These are phyloP conservation scores for Hypericum perforatum DNA, from an alignment of 345 rosid genomes.

Conservation along the genomic window DNA sequence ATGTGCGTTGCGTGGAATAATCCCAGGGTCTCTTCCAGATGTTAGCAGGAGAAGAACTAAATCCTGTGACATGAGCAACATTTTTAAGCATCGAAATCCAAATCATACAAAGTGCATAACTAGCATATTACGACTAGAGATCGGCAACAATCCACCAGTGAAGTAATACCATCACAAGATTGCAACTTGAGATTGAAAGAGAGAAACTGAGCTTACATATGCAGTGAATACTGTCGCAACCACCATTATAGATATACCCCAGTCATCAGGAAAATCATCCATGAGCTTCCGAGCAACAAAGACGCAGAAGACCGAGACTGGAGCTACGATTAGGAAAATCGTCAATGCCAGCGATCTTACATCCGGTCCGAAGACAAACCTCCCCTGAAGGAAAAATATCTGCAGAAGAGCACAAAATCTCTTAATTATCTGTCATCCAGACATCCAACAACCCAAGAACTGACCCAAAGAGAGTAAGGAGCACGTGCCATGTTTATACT, in stretches of 20 bases:
- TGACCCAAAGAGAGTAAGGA: too few relatives aligned
- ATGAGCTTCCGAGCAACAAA: slow-evolving; percentile 5
- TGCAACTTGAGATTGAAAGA: too few relatives aligned
- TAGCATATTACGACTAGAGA: too few relatives aligned
- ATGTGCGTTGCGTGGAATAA: slow-evolving; percentile 25
- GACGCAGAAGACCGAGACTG: slow-evolving; percentile 6
- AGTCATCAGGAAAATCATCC: slow-evolving; percentile 5
- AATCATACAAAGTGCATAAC: background rate
- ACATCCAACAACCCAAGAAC: too few relatives aligned
- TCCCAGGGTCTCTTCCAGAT: slow-evolving; percentile 31
- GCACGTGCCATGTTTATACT: too few relatives aligned
- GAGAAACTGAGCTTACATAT: slow-evolving; percentile 1
- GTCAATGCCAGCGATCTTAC: slow-evolving; percentile 7
- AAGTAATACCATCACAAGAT: too few relatives aligned
- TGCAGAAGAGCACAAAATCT: background rate
- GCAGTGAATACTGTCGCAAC: background rate
- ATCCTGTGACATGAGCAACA: slow-evolving; percentile 13
- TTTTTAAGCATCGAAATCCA: slow-evolving; percentile 5
- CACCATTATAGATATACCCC: slow-evolving; percentile 8
- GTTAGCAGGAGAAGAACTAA: slow-evolving; percentile 26
- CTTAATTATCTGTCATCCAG: too few relatives aligned
- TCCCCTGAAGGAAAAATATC: slow-evolving; percentile 9
- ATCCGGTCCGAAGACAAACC: slow-evolving; percentile 10
- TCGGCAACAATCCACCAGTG: too few relatives aligned
- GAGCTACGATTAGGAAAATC: slow-evolving; percentile 7